Evolutionary conservation across 2,329 filamentous ascomycete species (phyloP), one percentile per base, ranked within the genome.

Genomic region (Sporothrix luriei): DNA sequence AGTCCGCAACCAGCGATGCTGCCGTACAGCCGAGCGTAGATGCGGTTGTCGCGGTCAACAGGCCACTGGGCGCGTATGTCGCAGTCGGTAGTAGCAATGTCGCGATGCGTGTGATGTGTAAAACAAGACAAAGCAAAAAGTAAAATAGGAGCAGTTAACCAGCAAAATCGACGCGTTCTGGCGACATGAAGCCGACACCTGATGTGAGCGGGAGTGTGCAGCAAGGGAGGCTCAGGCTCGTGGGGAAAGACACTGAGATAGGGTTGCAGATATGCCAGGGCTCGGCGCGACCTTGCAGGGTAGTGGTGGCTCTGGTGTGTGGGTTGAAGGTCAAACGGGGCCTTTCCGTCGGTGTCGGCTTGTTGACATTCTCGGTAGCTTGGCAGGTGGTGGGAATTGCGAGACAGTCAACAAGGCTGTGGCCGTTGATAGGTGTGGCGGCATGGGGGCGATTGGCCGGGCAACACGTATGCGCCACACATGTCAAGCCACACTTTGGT

Each of bases 361-460:
- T 65, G 62, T 65, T 65, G 62, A 65, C 46, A 51, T 65, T 38
- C 46, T 54, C 38, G 62, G 62, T 19, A 49, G 16, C 46, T 33
- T 51, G 43, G 46, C 46, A 24, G 43, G 19, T 16, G 21, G 51
- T 43, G 51, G 26, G 40, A 55, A 46, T 33, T 43, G 65, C 21
- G 65, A 49, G 65, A 46, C 51, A 43, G 62, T 65, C 62, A 65
- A 51, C 62, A 65, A 51, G 62, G 62, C 24, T 48, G 43, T 49
- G 49, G 16, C 43, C 19, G 24, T 33, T 48, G 40, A 64, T 48
- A 49, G 61, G 61, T 33, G 24, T 40, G 29, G 61, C 43, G 62
- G 26, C 11, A 51, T 52, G 16, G 46, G 11, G 3, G 4, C 5
- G 3, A 48, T 67, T 67, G 65, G 52, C 65, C 33, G 38, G 51